Evolutionary conservation across 345 rosid species (phyloP).

Genomic region (Noccaea caerulescens): DNA sequence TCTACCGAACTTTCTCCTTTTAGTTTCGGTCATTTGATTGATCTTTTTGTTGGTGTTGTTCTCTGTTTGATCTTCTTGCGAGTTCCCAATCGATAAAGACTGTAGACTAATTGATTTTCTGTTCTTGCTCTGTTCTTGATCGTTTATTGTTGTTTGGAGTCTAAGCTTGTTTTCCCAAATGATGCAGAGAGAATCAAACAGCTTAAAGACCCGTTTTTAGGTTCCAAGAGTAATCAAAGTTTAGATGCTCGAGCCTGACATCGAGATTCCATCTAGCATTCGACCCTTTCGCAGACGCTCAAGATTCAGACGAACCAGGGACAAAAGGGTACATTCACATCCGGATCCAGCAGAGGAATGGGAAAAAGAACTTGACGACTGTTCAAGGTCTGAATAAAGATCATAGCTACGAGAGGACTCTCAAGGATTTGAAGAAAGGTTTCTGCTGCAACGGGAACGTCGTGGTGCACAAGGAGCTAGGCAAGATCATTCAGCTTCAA

Average conservation of each 20-base stretch:
- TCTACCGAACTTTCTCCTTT: too few species aligned
- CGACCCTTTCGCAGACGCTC: conserved; percentile 75
- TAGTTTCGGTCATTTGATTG: too few species aligned
- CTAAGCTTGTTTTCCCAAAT: neutral
- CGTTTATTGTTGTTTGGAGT: neutral
- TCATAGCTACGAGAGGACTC: conserved; percentile 69
- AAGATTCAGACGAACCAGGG: conserved; percentile 58
- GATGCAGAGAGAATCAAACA: conserved; percentile 19
- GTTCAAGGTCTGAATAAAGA: conserved; percentile 76
- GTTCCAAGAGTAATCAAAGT: conserved; percentile 35
- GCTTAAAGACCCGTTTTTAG: neutral
- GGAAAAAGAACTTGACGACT: conserved; percentile 77
- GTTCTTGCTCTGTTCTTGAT: too few species aligned
- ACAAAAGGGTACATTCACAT: conserved; percentile 66
- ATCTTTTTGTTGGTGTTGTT: too few species aligned
- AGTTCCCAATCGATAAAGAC: too few species aligned
- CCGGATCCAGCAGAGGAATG: conserved; percentile 82
- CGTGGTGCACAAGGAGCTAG: conserved; percentile 78
- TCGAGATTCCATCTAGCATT: conserved; percentile 63
- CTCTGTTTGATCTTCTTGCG: too few species aligned
- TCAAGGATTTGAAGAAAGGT: conserved; percentile 78
- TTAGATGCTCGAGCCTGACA: conserved; percentile 77
- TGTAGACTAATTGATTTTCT: too few species aligned
- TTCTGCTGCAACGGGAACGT: conserved; percentile 93
- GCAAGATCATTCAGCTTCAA: conserved; percentile 92